Evolutionary conservation across 306 rosid species (phyloP), one percentile per base, ranked within the genome.

Genomic region (Vigna mungo): DNA sequence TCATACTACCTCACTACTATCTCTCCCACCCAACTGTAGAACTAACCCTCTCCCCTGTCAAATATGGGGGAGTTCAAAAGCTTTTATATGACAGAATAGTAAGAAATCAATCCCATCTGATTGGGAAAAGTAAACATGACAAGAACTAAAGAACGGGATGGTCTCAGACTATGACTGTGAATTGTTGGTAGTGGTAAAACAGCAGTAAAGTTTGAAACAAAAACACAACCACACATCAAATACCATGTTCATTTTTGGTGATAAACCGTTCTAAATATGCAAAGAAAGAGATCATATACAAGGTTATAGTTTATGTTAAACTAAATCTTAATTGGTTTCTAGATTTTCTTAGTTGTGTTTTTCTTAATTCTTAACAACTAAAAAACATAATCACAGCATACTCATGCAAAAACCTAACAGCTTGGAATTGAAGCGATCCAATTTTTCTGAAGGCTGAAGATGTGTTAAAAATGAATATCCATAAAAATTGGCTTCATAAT

Each of bases 81-180:
- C 58, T 60, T 74, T 27, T 14, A 37, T 34, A 12, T 59, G 47
- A 59, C 47, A 44, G 34, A 69, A 46, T 60, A 74, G 20, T 74
- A 32, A 43, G 5, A 41, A 43, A 27, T 30, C 46, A 59, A 58
- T 25, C 34, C 20, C 17, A 10, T 3, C 12, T 18, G 7, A 34
- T 53, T 32, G n/a, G 34, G 32, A 71, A 20, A 44, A n/a, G 56
- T 9, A 25, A 41, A 23, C 68, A 9, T 16, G 18, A 58, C 18
- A 73, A 58, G 30, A 73, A 58, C 55, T 58, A 23, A 18, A 44
- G 4, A 54, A 15, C 2, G 32, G 7, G 9, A 55, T 21, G 37
- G 27, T 39, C 56, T 54, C 6, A 15, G 23, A 20, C 7, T 54
- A 9, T 13, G 39, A 20, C 7, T 12, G 6, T 13, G 18, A 55